A percentile compares a stretch with the other conserved stretches of the same genome.
Conservation (phyloP, 2,329 filamentous ascomycete genomes). For the Graphilbum fragrans region DNA sequence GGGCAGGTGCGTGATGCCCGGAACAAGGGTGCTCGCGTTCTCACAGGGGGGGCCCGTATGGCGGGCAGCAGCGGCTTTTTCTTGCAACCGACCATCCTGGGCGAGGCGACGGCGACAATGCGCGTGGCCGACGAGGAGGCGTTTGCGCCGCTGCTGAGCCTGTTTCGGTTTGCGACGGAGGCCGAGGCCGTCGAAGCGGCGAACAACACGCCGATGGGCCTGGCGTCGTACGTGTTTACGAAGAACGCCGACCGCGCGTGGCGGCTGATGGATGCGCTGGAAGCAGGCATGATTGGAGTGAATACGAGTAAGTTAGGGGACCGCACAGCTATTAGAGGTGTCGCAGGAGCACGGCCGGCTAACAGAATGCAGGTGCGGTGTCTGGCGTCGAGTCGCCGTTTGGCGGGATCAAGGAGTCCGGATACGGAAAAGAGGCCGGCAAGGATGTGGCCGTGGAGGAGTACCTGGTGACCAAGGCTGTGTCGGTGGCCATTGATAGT, state of each 20-base stretch:
- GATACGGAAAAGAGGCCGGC: constrained; percentile 12
- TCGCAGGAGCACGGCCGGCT: too few species aligned
- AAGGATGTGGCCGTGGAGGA: constrained; percentile 31
- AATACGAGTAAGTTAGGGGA: constrained; percentile 1
- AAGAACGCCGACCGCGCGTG: constrained; percentile 19
- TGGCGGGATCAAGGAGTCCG: constrained; percentile 13
- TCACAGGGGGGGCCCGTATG: constrained; percentile 39
- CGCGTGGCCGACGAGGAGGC: constrained; percentile 10
- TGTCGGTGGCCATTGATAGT: too few species aligned
- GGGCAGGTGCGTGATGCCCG: constrained; percentile 12
- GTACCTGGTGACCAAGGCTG: too few species aligned
- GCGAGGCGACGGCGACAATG: constrained; percentile 25
- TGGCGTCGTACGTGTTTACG: constrained; percentile 19
- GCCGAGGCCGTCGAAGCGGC: constrained; percentile 20
- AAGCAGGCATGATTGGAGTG: constrained; percentile 49
- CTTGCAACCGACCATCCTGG: constrained; percentile 59
- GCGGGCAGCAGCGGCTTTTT: constrained; percentile 49
- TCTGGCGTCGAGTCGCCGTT: constrained; percentile 12
- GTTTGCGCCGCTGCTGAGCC: constrained; percentile 11
- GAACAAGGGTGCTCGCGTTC: constrained; percentile 12
- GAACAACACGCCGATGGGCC: constrained; percentile 21
- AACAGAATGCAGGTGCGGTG: constrained; percentile 1
- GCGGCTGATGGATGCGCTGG: constrained; percentile 34
- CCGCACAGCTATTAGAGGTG: too few species aligned
- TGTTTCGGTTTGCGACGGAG: constrained; percentile 17